phyloP scores from a whole-genome alignment of 768 basidiomycete genomes.

The Lentinus tigrinus region DNA sequence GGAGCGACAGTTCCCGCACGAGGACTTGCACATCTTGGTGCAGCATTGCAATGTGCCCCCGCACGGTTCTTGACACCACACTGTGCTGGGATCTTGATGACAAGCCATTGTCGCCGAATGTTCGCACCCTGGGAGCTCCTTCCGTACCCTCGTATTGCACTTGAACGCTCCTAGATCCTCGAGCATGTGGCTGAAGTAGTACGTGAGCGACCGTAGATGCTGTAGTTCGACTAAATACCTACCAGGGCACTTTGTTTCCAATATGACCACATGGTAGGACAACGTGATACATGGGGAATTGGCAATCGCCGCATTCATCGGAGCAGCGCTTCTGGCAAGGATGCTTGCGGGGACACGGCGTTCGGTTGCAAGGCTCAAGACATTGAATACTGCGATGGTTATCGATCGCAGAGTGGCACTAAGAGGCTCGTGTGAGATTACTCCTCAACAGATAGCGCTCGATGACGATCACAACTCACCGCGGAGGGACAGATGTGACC shows the following conservation, averaged over 20 bases:
- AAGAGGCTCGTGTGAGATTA: neutral
- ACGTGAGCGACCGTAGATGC: neutral
- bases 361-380: slow-evolving; percentile 43
- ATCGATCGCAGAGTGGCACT: slow-evolving; percentile 65
- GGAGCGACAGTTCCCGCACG: slow-evolving; percentile 31
- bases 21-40: slow-evolving; percentile 27
- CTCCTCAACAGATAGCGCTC: too few species aligned
- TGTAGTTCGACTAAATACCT: neutral
- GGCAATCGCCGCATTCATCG: slow-evolving; percentile 51
- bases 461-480: slow-evolving; percentile 34
- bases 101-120: slow-evolving; percentile 25
- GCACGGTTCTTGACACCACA: slow-evolving; percentile 27
- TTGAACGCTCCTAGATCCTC: slow-evolving; percentile 22
- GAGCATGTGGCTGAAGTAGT: slow-evolving; percentile 22
- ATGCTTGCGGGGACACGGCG: slow-evolving; percentile 53
- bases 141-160: slow-evolving; percentile 26
- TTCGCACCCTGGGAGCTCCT: slow-evolving; percentile 31
- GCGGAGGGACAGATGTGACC: slow-evolving; percentile 67
- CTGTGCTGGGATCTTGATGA: slow-evolving; percentile 12
- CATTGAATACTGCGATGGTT: slow-evolving; percentile 51
- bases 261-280: slow-evolving; percentile 59
- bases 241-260: slow-evolving; percentile 13
- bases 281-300: slow-evolving; percentile 45
- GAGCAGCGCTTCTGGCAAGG: slow-evolving; percentile 57
- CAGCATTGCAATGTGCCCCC: slow-evolving; percentile 27